A percentile compares a stretch with the other conserved stretches of the same genome.
These are phyloP conservation scores for Talaromyces stipitatus DNA, from an alignment of 495 filamentous ascomycete species.

Conservation along the genomic window DNA sequence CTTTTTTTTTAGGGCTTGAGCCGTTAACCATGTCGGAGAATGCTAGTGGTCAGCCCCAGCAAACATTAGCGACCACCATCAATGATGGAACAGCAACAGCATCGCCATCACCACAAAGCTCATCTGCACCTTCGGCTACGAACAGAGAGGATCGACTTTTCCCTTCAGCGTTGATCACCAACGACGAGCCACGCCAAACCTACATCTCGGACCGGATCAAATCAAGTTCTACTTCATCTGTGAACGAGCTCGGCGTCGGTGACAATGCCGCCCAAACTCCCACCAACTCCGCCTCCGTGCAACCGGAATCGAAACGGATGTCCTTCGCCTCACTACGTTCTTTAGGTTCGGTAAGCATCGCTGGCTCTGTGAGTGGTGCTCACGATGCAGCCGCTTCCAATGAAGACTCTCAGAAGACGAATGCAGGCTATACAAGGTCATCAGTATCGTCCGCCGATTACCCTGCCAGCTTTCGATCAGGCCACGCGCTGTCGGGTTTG, in stretches of 20 bases:
- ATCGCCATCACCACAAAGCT: constrained; percentile 28
- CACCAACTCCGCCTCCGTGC: not conserved
- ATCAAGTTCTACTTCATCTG: not conserved
- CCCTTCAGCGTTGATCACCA: not conserved
- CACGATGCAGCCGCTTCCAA: constrained; percentile 9
- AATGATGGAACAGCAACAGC: constrained; percentile 42
- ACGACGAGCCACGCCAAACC: not conserved
- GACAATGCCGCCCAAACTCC: not conserved
- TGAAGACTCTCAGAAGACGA: constrained; percentile 6
- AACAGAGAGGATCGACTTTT: not conserved
- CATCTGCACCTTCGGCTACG: not conserved
- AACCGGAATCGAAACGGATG: constrained; percentile 47
- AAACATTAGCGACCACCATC: constrained; percentile 11
- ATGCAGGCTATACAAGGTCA: not conserved
- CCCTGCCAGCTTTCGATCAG: not conserved
- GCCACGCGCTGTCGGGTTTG: not conserved
- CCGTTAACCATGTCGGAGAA: constrained; percentile 56
- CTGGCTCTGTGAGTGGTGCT: not conserved
- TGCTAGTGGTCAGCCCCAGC: constrained; percentile 47
- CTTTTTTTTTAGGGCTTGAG: not conserved
- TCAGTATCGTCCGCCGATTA: not conserved
- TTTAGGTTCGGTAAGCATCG: constrained; percentile 40
- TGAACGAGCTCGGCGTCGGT: not conserved
- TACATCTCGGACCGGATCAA: not conserved
- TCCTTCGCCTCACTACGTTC: constrained; percentile 62